Evolutionary conservation across 257 asterid genomes (phyloP), one percentile per base, ranked within the genome.

Genomic region (Solanum virginianum): DNA sequence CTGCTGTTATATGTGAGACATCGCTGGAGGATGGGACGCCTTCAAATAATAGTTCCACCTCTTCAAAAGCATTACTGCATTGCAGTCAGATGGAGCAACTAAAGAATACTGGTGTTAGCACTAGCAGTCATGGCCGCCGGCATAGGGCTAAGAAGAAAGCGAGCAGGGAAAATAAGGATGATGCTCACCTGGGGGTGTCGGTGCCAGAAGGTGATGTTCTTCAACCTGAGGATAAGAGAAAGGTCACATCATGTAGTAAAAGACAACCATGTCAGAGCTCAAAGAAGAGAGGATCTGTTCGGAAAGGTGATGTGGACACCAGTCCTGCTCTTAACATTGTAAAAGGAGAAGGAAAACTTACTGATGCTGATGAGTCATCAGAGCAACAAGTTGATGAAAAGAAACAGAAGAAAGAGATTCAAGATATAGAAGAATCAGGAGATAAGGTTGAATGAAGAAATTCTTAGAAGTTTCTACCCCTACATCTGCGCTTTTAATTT

Each of bases 141-240:
- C 88, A 84, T 81, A 91, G 84, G 88, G 79, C 85, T 45, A 89
- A 89, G 91, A 90, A 88, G 89, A 85, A 88, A 17, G 39, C 20
- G 54, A 66, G 74, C n/a, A 29, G 18, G n/a, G 20, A 20, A 66
- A 26, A 66, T 66, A 66, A 66, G 74, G 36, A 29, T 29, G 36
- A 29, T 29, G 36, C 36, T 29, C 36, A 29, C 36, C 36, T 29
- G 36, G 36, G 36, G 3, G 36, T 29, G 3, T 29, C 36, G 36
- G 36, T 29, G 36, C 36, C 36, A 29, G 36, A 29, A 29, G 36
- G 36, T 29, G 74, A 29, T 24, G 36, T 74, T 22, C 36, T 51
- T 9, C 24, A 4, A 43, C 24, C 60, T 59, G 86, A 86, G 81
- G 77, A 75, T 53, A 89, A 79, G 88, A 82, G 84, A 85, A 68